These are phyloP conservation scores for Sordaria brevicollis DNA, from an alignment of 495 filamentous ascomycete genomes.

Conservation along the genomic window DNA sequence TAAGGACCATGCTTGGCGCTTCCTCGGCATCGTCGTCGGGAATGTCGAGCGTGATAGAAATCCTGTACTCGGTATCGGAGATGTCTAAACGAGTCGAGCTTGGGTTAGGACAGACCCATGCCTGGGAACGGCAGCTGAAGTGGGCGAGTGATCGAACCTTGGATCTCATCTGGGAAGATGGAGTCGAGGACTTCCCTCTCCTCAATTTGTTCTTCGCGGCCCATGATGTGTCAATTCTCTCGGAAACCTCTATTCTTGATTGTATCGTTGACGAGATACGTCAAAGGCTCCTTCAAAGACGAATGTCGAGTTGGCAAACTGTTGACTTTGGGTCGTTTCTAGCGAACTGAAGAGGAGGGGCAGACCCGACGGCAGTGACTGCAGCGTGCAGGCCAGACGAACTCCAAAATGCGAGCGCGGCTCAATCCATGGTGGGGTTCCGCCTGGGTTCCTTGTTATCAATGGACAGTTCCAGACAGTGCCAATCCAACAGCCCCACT, in stretches of 20 bases:
- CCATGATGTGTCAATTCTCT: conserved; percentile 48
- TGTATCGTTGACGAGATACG: background rate
- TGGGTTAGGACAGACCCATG: background rate
- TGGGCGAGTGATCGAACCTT: conserved; percentile 42
- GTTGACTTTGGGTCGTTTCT: background rate
- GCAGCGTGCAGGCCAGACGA: conserved; percentile 4
- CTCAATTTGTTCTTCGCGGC: conserved; percentile 85
- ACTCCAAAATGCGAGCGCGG: background rate
- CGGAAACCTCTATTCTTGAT: background rate
- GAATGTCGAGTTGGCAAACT: background rate
- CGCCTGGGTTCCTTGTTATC: background rate
- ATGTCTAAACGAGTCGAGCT: conserved; percentile 46
- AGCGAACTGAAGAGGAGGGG: background rate
- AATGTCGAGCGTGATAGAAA: conserved; percentile 72
- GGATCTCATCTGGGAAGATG: conserved; percentile 97
- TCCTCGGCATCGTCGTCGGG: conserved; percentile 43
- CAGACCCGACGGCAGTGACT: background rate
- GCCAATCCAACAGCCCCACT: conserved; percentile 1
- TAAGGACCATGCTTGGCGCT: conserved; percentile 59
- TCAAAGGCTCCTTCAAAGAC: background rate
- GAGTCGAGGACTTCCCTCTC: conserved; percentile 96
- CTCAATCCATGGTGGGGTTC: background rate
- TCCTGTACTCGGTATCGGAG: conserved; percentile 73
- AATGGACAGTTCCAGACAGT: background rate
- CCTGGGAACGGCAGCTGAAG: background rate